Evolutionary conservation across 306 rosid genomes (phyloP).

Genomic region (Trifolium pratense): DNA sequence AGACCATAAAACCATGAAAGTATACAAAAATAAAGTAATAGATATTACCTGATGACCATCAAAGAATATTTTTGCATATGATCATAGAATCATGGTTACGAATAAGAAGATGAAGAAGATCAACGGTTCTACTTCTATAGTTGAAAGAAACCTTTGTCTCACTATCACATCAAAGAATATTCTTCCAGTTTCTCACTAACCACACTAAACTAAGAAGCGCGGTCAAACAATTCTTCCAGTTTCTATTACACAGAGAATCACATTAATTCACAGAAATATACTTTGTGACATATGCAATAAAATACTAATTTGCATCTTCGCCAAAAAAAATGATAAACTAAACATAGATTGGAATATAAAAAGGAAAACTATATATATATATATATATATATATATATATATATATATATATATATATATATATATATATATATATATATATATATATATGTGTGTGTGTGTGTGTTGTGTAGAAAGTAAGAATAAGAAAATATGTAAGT

Average conservation of each 20-base stretch:
- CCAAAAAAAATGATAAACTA: not conserved
- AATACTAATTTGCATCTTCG: conserved; percentile 20
- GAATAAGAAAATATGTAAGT: conserved; percentile 6
- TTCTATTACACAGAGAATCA: not conserved
- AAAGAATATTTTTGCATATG: conserved; percentile 99
- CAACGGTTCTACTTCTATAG: conserved; percentile 89
- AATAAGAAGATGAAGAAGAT: conserved; percentile 84
- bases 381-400: no score
- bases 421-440: no score
- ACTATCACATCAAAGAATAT: conserved; percentile 52
- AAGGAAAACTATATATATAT: not conserved
- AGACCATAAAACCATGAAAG: no score
- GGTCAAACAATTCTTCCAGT: conserved; percentile 9
- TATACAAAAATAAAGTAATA: no score
- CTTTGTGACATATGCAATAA: not conserved
- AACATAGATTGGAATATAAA: not conserved
- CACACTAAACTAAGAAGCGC: conserved; percentile 16
- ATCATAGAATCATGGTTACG: conserved; percentile 90
- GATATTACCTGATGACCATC: no score
- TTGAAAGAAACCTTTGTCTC: conserved; percentile 81
- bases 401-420: no score
- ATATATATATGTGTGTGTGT: no score
- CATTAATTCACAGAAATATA: not conserved
- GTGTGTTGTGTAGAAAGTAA: not conserved
- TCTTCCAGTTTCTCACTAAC: not conserved